Base-by-base conservation (phyloP, 2,329 filamentous ascomycete genomes). In the Botrytis tulipae region DNA sequence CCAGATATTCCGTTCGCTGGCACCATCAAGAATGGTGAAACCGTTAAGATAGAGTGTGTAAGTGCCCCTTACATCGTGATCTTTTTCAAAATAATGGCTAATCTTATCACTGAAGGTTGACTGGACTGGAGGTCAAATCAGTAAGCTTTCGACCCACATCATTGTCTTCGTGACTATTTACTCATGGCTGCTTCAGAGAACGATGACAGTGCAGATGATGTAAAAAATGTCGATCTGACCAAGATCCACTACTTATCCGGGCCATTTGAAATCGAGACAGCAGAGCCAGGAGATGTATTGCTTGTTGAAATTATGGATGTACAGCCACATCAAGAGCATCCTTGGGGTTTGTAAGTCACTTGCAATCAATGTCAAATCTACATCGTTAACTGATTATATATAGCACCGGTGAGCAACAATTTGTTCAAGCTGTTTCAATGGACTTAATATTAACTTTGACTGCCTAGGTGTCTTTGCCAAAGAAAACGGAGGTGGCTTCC, bases 291-390 rank as follows among this genome's bases (percentile, higher is more conserved):
- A 0, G 95, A 97, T 80, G 86, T 97, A 29, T 60, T 81, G 44
- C 84, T 97, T 0, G 92, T 97, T 12, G 94, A 97, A 81, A 97
- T 97, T 76, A 94, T 95, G 82, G 95, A 98, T 79, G 93, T 97
- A 0, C 94, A 98, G 83, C 95, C 95, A 0, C 90, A 97, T 76
- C 87, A 95, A 75, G 90, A 96, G 44, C 89, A 92, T 73, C 94
- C 94, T 0, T 97, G 95, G 95, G 95, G 95, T 97, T 97, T 82
- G 95, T 93, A 0, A 94, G 94, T 14, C 83, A 96, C 40, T 46
- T 35, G 18, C 57, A 54, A 18, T n/a, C 32, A 32, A 57, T 42
- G 9, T 14, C 20, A 29, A 57, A 40, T 57, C 18, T 32, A 25
- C n/a, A 42, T 29, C 20, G 6, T 32, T 57, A 32, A 37, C 70